Conservation (phyloP, 2,329 filamentous ascomycete species). For the Ophiocordyceps robertsii region DNA sequence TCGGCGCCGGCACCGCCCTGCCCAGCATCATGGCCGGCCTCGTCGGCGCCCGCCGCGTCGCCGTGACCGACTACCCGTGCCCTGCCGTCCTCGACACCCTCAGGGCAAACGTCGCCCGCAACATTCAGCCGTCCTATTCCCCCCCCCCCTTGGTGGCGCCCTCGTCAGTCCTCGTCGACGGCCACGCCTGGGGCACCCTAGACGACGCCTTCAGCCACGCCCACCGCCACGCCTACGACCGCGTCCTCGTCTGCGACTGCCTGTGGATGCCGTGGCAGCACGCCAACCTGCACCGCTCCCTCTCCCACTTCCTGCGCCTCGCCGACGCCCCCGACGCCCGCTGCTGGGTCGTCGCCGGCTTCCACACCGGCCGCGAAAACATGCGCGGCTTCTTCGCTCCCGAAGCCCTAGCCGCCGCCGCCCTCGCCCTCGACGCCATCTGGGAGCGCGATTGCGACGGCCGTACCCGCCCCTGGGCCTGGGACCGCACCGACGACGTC, state of each 20-base stretch:
- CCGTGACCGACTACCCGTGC: constrained; percentile 57
- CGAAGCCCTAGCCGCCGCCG: constrained; percentile 24
- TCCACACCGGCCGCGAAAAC: constrained; percentile 56
- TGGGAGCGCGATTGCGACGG: constrained; percentile 59
- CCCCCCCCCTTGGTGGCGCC: no score
- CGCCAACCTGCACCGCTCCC: constrained; percentile 47
- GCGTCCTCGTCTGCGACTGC: constrained; percentile 58
- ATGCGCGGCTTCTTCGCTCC: constrained; percentile 51
- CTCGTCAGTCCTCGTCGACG: constrained; percentile 30
- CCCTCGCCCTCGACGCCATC: constrained; percentile 39
- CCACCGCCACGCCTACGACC: constrained; percentile 33
- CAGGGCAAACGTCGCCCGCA: constrained; percentile 39
- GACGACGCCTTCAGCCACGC: constrained; percentile 15
- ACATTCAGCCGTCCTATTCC: constrained; percentile 21
- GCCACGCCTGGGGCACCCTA: constrained; percentile 50
- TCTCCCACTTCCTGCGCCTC: constrained; percentile 44
- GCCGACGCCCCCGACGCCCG: constrained; percentile 23
- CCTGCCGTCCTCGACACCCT: constrained; percentile 45
- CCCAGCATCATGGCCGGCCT: constrained; percentile 35
- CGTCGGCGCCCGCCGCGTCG: constrained; percentile 34
- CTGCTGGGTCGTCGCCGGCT: constrained; percentile 54
- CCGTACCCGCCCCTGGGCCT: constrained; percentile 44
- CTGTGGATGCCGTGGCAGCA: constrained; percentile 67
- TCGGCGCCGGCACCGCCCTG: constrained; percentile 52
- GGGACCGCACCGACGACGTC: constrained; percentile 50